A percentile compares a stretch with the other conserved stretches of the same genome.
phyloP scores from a whole-genome alignment of 495 filamentous ascomycete genomes.

The Ramalina peruviana region DNA sequence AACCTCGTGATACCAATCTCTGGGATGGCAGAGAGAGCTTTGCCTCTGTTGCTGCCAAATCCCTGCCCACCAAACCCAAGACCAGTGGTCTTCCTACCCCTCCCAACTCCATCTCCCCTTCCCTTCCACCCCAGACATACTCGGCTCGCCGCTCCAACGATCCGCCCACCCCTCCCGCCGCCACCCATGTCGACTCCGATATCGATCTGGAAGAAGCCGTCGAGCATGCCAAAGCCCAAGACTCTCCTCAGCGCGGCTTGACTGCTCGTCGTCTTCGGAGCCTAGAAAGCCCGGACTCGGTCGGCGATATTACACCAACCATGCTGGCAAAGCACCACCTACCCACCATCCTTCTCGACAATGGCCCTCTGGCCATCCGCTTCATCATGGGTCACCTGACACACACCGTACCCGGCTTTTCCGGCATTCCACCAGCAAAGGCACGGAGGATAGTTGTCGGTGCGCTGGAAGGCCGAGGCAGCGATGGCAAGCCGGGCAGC shows the following conservation, averaged over 20 bases:
- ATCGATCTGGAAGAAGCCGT: conserved; percentile 66
- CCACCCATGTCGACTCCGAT: conserved; percentile 68
- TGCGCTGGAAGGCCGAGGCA: conserved; percentile 64
- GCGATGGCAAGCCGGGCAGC: conserved; percentile 47
- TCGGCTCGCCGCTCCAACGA: conserved; percentile 27
- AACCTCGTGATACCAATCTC: conserved; percentile 32
- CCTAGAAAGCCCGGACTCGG: conserved; percentile 47
- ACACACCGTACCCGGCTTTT: conserved; percentile 84
- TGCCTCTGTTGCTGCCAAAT: conserved; percentile 44
- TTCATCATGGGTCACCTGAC: conserved; percentile 89
- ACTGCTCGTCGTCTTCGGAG: conserved; percentile 24
- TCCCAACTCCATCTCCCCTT: conserved; percentile 90
- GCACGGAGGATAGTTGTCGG: conserved; percentile 77
- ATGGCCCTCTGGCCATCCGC: conserved; percentile 86
- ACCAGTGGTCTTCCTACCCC: conserved; percentile 66
- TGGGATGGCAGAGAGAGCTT: conserved; percentile 44
- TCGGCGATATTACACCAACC: conserved; percentile 69
- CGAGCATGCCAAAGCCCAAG: conserved; percentile 33
- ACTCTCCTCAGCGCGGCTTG: conserved; percentile 23
- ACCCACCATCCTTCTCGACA: conserved; percentile 73
- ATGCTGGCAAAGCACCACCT: conserved; percentile 88
- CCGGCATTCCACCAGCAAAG: conserved; percentile 79
- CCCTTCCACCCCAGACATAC: conserved; percentile 67
- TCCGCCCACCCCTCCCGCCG: conserved; percentile 38
- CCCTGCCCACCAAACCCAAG: conserved; percentile 41